phyloP scores from a whole-genome alignment of 1,284 basidiomycete species.

The Athelia sp. region DNA sequence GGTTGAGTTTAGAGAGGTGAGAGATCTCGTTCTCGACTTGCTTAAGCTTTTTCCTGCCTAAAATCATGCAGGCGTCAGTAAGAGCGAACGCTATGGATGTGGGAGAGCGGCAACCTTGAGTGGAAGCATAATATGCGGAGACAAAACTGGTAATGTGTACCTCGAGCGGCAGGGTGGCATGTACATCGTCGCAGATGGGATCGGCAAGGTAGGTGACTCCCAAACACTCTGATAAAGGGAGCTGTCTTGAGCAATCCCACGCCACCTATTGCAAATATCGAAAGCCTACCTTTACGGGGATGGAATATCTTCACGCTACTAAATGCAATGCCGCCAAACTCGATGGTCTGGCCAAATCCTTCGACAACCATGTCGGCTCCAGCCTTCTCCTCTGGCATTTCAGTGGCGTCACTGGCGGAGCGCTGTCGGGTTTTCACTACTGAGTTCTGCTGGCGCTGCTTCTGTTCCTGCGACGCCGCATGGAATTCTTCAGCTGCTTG shows the following conservation, averaged over 20 bases:
- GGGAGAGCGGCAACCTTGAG: constrained; percentile 42
- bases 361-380: constrained; percentile 49
- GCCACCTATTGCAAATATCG: background rate
- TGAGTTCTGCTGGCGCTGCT: constrained; percentile 47
- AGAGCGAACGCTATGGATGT: background rate
- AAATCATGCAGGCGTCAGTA: background rate
- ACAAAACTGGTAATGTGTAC: constrained; percentile 61
- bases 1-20: constrained; percentile 49
- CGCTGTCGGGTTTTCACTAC: constrained; percentile 52
- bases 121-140: constrained; percentile 60
- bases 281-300: constrained; percentile 50
- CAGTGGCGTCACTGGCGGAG: constrained; percentile 63
- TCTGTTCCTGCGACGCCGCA: constrained; percentile 42
- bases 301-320: constrained; percentile 65
- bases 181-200: constrained; percentile 60
- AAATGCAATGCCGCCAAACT: constrained; percentile 54
- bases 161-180: constrained; percentile 54
- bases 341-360: constrained; percentile 52
- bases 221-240: constrained; percentile 42
- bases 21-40: constrained; percentile 62
- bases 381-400: constrained; percentile 34
- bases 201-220: constrained; percentile 68
- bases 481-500: constrained; percentile 61
- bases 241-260: background rate
- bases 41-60: constrained; percentile 54